phyloP scores from a whole-genome alignment of 352 stramenopile species.

The Pythium phragmitis region DNA sequence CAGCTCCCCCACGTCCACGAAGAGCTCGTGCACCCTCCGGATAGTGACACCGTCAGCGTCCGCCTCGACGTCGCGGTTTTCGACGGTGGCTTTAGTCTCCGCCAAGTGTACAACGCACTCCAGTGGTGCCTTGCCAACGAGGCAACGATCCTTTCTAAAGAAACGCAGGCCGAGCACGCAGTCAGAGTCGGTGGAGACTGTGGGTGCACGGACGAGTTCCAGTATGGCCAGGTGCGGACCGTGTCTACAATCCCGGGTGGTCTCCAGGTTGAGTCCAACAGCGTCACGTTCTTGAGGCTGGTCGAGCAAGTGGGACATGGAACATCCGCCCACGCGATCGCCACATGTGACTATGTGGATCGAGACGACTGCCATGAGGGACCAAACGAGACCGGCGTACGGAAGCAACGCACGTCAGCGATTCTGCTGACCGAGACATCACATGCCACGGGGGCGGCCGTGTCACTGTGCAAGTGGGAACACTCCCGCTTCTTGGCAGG shows the following conservation, averaged over 20 bases:
- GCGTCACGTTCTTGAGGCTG: conserved; percentile 1
- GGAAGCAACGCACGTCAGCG: conserved; percentile 1
- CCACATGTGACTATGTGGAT: conserved; percentile 3
- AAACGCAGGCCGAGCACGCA: background rate
- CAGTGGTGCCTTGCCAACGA: conserved; percentile 5
- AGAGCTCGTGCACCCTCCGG: background rate
- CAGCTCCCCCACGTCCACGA: background rate
- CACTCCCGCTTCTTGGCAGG: background rate
- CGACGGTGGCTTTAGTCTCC: background rate
- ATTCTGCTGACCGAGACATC: background rate
- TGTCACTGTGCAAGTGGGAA: conserved; percentile 4
- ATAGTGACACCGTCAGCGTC: background rate
- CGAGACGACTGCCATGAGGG: background rate
- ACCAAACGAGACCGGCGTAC: background rate
- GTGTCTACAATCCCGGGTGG: background rate
- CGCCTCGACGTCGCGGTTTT: background rate
- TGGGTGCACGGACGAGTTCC: background rate
- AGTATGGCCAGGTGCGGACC: background rate
- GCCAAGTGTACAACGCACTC: conserved; percentile 9
- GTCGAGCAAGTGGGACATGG: background rate
- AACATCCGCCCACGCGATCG: background rate
- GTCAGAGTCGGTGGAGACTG: background rate
- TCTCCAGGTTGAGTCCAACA: background rate
- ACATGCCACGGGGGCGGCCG: background rate
- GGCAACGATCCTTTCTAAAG: background rate